A percentile compares a stretch with the other conserved stretches of the same genome.
phyloP scores from a whole-genome alignment of 805 yeast species.

The Lipomyces mesembrius region DNA sequence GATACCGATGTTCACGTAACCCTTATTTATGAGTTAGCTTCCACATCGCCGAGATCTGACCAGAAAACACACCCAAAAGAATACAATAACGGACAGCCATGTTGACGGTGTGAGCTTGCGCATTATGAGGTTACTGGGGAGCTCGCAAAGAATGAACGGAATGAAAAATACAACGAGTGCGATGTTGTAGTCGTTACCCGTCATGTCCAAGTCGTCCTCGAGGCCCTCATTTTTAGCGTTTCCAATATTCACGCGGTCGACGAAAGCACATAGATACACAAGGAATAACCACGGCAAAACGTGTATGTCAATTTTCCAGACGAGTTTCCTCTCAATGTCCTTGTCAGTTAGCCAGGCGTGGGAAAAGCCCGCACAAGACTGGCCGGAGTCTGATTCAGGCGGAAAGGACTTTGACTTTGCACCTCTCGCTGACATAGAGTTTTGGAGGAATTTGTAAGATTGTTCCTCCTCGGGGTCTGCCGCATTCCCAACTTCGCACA shows the following conservation, averaged over 20 bases:
- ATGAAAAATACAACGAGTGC: slow-evolving; percentile 51
- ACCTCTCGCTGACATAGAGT: not conserved
- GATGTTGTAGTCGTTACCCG: slow-evolving; percentile 52
- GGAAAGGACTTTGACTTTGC: too few species aligned
- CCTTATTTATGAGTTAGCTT: slow-evolving; percentile 16
- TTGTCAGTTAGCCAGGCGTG: not conserved
- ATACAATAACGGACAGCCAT: slow-evolving; percentile 43
- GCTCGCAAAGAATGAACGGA: slow-evolving; percentile 47
- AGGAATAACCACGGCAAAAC: slow-evolving; percentile 53
- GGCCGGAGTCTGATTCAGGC: slow-evolving; percentile 2
- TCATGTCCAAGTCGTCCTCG: slow-evolving; percentile 49
- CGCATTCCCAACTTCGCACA: too few species aligned
- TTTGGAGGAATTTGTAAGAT: not conserved
- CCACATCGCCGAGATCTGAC: slow-evolving; percentile 45
- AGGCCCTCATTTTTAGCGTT: slow-evolving; percentile 56
- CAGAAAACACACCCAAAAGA: slow-evolving; percentile 42
- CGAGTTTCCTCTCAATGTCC: slow-evolving; percentile 20
- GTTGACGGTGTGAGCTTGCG: slow-evolving; percentile 45
- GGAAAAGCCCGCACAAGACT: slow-evolving; percentile 16
- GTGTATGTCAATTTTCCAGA: slow-evolving; percentile 51
- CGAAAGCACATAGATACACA: slow-evolving; percentile 50
- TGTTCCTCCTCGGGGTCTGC: too few species aligned
- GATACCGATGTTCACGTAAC: slow-evolving; percentile 44
- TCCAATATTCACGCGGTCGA: slow-evolving; percentile 43
- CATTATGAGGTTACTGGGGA: slow-evolving; percentile 47